A percentile compares a stretch with the other conserved stretches of the same genome.
Conservation (phyloP, 2,329 filamentous ascomycete genomes). For the Claviceps capensis region DNA sequence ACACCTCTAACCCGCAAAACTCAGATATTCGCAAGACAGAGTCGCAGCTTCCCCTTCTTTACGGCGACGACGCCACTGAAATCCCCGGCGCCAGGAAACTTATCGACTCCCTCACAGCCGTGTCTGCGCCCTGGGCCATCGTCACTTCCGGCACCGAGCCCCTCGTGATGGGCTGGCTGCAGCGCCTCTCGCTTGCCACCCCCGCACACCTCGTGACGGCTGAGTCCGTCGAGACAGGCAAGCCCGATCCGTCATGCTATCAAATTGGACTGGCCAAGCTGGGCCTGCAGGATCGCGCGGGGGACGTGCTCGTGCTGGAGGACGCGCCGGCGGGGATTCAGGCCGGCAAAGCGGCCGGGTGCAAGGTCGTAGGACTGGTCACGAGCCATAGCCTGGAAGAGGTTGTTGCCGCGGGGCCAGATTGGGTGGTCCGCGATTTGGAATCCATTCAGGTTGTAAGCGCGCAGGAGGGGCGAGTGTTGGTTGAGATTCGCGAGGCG, state of each 20-base stretch:
- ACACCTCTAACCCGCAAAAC: no score
- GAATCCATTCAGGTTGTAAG: constrained; percentile 53
- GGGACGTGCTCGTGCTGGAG: constrained; percentile 62
- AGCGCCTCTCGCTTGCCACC: constrained; percentile 48
- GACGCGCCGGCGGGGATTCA: constrained; percentile 77
- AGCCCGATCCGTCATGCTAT: constrained; percentile 68
- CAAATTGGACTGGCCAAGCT: constrained; percentile 51
- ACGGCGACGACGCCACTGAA: constrained; percentile 66
- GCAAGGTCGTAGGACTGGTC: constrained; percentile 68
- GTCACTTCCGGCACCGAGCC: constrained; percentile 60
- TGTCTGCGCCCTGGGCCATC: constrained; percentile 67
- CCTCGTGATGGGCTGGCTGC: constrained; percentile 60
- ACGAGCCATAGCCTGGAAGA: constrained; percentile 70
- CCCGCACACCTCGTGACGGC: constrained; percentile 59
- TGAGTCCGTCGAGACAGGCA: constrained; percentile 61
- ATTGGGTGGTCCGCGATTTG: constrained; percentile 77
- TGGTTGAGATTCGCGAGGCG: constrained; percentile 54
- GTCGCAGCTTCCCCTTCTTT: constrained; percentile 59
- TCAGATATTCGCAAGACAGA: constrained; percentile 71
- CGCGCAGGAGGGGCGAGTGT: constrained; percentile 42
- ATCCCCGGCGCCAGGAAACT: constrained; percentile 70
- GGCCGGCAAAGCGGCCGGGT: constrained; percentile 75
- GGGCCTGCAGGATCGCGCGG: constrained; percentile 32
- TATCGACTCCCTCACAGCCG: constrained; percentile 50
- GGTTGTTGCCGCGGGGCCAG: constrained; percentile 61